Percentiles rank a stretch among this genome's conserved stretches.
Evolutionary conservation across 2,329 filamentous ascomycete genomes (phyloP).

Genomic region (Ophiocordyceps camponoti-rufipedis): DNA sequence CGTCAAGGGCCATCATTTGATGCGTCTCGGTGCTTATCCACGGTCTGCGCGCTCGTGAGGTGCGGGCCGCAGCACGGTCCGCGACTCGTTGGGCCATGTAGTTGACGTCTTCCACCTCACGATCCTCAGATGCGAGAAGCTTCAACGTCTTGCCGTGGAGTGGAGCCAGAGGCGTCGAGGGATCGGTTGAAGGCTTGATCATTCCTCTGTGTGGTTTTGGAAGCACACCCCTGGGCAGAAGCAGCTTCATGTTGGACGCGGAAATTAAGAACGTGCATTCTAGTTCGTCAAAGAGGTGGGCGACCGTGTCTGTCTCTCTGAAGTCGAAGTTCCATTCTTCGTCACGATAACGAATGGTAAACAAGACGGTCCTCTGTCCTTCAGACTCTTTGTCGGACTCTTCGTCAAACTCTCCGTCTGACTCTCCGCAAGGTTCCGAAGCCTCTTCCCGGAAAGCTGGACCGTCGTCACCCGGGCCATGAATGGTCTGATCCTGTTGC

Average conservation of each 20-base stretch:
- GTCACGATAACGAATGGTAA: slow-evolving; percentile 18
- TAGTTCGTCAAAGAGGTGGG: slow-evolving; percentile 42
- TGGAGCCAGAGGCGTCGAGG: slow-evolving; percentile 26
- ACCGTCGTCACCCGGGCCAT: too few species aligned
- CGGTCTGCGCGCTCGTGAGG: slow-evolving; percentile 12
- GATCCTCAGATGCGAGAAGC: slow-evolving; percentile 43
- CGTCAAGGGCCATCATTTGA: slow-evolving; percentile 25
- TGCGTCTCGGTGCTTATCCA: slow-evolving; percentile 4
- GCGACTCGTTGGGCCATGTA: slow-evolving; percentile 28
- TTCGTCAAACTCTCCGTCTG: too few species aligned
- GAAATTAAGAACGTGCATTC: slow-evolving; percentile 39
- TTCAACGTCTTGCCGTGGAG: slow-evolving; percentile 41
- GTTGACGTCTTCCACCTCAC: slow-evolving; percentile 38
- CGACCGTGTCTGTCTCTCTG: slow-evolving; percentile 25
- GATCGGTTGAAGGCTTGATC: slow-evolving; percentile 44
- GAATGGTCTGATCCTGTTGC: too few species aligned
- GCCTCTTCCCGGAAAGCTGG: too few species aligned
- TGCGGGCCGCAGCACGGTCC: slow-evolving; percentile 23
- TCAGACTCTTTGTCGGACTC: too few species aligned
- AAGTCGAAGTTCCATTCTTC: slow-evolving; percentile 24
- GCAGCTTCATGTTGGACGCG: slow-evolving; percentile 45
- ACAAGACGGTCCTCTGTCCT: too few species aligned
- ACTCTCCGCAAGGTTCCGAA: too few species aligned
- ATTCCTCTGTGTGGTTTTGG: slow-evolving; percentile 32
- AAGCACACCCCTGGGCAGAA: slow-evolving; percentile 43